A percentile compares a stretch with the other conserved stretches of the same genome.
phyloP scores from a whole-genome alignment of 345 rosid species.

The Physaria fendleri region DNA sequence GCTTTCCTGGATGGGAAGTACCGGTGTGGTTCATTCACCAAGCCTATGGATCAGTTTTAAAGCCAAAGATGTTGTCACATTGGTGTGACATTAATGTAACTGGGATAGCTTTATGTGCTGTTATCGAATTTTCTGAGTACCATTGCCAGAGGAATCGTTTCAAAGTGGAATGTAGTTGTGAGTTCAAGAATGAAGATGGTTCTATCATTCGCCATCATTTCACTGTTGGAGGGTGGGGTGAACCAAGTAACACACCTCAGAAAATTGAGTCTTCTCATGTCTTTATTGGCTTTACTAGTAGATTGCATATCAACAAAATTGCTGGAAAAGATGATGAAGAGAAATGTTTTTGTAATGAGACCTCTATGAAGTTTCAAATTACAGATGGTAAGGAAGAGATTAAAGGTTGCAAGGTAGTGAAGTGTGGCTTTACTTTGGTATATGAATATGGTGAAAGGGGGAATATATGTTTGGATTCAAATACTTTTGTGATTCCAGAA shows the following conservation, averaged over 20 bases:
- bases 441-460: neutral
- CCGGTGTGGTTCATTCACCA: slow-evolving; percentile 2
- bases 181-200: neutral
- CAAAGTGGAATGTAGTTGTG: neutral
- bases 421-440: slow-evolving; percentile 8
- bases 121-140: neutral
- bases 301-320: neutral
- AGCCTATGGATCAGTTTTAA: neutral
- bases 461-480: neutral
- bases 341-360: neutral
- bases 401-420: neutral
- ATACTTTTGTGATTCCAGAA: neutral
- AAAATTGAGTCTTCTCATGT: neutral
- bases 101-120: slow-evolving; percentile 4
- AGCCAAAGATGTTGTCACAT: neutral
- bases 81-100: neutral
- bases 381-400: neutral
- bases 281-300: neutral
- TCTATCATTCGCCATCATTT: neutral
- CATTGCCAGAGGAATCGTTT: neutral
- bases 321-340: neutral
- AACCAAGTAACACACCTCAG: neutral
- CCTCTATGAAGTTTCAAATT: neutral
- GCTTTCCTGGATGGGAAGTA: slow-evolving; percentile 4
- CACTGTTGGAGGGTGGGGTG: slow-evolving; percentile 3